Base-by-base conservation (phyloP, 192 early-diverging fungal species). In the Entrophospora sp. region DNA sequence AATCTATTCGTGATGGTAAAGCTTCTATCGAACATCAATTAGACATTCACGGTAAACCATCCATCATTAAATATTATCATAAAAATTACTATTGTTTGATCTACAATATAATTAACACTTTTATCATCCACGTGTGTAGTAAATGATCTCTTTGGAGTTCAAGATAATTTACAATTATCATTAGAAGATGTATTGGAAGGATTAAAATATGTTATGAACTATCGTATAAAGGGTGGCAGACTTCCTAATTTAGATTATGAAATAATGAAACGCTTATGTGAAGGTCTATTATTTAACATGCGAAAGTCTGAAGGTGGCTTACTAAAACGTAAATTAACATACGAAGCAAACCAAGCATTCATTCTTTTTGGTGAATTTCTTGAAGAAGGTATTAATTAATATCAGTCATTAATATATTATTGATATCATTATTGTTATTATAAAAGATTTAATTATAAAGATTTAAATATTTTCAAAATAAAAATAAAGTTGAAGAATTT, bases 341-440 rank as follows among this genome's bases (percentile, higher is more conserved):
- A 80, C 38, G 92, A 92, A 30, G 89, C 94, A 10, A 84, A 93
- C 65, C 77, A 87, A 16, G 92, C 94, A 16, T 95, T 95, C 75
- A 84, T 82, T 32, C 79, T 97, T 48, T 95, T 97, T 87, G 95
- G 91, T 24, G 93, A 96, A 77, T 96, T 97, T 70, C 67, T 96
- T 31, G 87, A 93, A 70, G 91, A 97, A 80, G 77, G 80, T 77
- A 73, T 34, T n/a, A n/a, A 31, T 24, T 44, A 27, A 32, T 55
- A 16, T 27, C 18, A 53, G 20, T 12, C 13, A 18, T 20, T 20
- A 22, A 22, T 56, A 3, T 2, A 25, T 18, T 0, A 1, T 55
- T 10, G 5, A 55, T 55, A n/a, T n/a, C n/a, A n/a, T n/a, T n/a
- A n/a, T n/a, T n/a, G n/a, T n/a, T n/a, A n/a, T n/a, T n/a, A n/a